A percentile compares a stretch with the other conserved stretches of the same genome.
Conservation (phyloP, 2,329 filamentous ascomycete species). For the Simplicillium sp. region DNA sequence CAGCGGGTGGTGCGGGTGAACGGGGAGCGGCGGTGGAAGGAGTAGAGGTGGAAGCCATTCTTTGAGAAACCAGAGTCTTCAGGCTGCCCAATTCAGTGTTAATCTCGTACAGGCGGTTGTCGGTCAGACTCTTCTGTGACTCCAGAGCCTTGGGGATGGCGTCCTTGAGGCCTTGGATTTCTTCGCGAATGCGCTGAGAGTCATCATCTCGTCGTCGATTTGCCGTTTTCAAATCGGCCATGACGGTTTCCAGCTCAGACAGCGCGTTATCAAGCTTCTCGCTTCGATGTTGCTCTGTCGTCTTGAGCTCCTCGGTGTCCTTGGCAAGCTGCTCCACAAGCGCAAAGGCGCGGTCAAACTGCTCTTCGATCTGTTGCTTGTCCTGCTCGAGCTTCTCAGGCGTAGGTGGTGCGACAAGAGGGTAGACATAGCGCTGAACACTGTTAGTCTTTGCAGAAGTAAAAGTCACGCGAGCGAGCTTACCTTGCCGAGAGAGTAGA, state of each 20-base stretch:
- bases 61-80: constrained; percentile 70
- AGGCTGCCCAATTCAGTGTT: constrained; percentile 82
- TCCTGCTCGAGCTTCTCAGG: constrained; percentile 90
- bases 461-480: constrained; percentile 3
- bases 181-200: constrained; percentile 73
- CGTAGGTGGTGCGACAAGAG: constrained; percentile 85
- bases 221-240: constrained; percentile 71
- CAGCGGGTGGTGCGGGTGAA: constrained; percentile 4
- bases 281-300: constrained; percentile 74
- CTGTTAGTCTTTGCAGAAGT: constrained; percentile 12
- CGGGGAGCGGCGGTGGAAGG: constrained; percentile 14
- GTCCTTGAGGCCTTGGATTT: constrained; percentile 73
- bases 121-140: constrained; percentile 75
- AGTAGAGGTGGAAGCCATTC: constrained; percentile 35
- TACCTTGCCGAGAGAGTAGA: constrained; percentile 83
- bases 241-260: constrained; percentile 73
- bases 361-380: constrained; percentile 84
- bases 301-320: constrained; percentile 83
- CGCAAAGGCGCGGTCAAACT: constrained; percentile 85
- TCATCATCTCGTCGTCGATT: constrained; percentile 81
- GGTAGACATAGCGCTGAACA: constrained; percentile 73
- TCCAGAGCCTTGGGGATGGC: constrained; percentile 83
- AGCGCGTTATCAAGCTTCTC: constrained; percentile 75
- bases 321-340: constrained; percentile 86
- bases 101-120: constrained; percentile 74